A percentile compares a stretch with the other conserved stretches of the same genome.
Evolutionary conservation across 176 grass and related monocot species (phyloP).

Genomic region (Oryza punctata): DNA sequence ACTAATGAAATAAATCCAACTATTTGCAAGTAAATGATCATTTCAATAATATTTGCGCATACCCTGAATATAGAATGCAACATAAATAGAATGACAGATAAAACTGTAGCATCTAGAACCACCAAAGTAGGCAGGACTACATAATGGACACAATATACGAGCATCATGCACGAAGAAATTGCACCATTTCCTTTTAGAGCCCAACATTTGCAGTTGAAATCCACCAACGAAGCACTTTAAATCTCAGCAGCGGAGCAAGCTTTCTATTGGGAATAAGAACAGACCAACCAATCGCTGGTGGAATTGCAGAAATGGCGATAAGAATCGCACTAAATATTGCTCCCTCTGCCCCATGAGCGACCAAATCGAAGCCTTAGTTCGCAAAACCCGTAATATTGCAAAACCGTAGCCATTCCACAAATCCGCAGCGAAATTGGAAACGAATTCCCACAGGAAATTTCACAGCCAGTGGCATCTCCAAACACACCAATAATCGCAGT

Average conservation of each 20-base stretch:
- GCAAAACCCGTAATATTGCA: neutral
- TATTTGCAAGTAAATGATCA: neutral
- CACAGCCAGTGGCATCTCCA: neutral
- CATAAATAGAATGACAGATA: neutral
- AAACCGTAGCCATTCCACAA: neutral
- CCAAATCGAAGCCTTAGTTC: neutral
- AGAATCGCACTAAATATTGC: neutral
- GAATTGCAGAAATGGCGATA: neutral
- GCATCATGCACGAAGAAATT: neutral
- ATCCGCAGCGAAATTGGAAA: neutral
- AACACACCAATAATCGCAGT: neutral
- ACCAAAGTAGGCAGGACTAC: neutral
- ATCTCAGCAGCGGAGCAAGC: neutral
- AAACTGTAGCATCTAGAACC: conserved; percentile 3
- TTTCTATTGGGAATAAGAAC: neutral
- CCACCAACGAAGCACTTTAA: neutral
- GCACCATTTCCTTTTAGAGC: neutral
- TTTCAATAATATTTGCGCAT: neutral
- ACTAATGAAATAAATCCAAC: neutral
- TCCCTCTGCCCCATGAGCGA: neutral
- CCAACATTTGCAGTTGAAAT: neutral
- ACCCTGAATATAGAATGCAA: neutral
- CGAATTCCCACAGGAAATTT: neutral
- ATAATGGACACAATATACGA: neutral
- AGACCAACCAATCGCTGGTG: neutral